Evolutionary conservation across 139 green algal species (phyloP), one percentile per base, ranked within the genome.

Genomic region (Mesotaenium endlicherianum): DNA sequence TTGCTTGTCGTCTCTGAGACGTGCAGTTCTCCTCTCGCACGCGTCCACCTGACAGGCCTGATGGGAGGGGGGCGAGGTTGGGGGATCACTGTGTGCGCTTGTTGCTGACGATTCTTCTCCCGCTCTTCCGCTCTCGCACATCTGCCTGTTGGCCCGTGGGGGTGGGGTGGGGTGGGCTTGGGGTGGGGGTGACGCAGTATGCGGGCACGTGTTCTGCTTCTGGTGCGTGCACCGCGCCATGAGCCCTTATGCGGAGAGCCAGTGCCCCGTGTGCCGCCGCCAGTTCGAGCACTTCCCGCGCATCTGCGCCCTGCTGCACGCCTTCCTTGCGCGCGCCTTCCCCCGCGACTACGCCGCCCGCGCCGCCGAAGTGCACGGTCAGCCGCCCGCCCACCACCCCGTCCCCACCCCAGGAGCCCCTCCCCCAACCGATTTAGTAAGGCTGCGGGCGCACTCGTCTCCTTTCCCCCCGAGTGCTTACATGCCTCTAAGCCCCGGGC

Each of bases 151-250:
- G n/a, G n/a, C n/a, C n/a, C n/a, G n/a, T n/a, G n/a, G n/a, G n/a
- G n/a, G 49, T 14, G 14, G 14, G 14, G 49, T 59, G 14, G 49
- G 14, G 16, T 59, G 16, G 16, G 49, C 49, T 59, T 59, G 49
- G 49, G 14, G 49, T 59, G 49, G 64, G 11, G 14, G 64, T 78
- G 4, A 3, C 17, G 41, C 77, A 85, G 69, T 34, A 30, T 88
- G 82, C 55, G 82, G 82, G 2, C 82, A 88, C 44, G 50, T 77
- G 39, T 88, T 88, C 82, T 88, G 82, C 59, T 83, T 88, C 69
- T 84, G 75, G 82, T 88, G 82, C 36, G 60, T 85, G 31, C 82
- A 88, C 26, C 39, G 20, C 20, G 31, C 74, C 42, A 88, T 88
- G 82, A 85, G 43, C 3, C 74, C 82, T 6, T 57, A 50, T 50